Evolutionary conservation across 2,329 filamentous ascomycete species (phyloP).

Genomic region (Plenodomus lindquistii): DNA sequence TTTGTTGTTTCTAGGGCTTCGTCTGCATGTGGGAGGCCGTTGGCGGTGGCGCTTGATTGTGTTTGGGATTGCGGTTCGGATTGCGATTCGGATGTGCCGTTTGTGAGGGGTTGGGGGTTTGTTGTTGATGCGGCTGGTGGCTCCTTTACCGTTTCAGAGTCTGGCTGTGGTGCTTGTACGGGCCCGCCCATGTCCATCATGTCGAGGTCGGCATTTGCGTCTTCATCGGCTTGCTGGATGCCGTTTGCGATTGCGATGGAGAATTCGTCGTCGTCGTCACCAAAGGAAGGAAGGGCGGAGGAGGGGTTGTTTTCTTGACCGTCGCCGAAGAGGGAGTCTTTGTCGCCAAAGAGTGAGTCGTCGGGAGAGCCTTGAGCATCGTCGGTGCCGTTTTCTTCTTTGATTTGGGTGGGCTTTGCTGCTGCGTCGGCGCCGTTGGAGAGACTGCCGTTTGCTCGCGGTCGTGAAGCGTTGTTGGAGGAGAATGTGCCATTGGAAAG

Average conservation of each 20-base stretch:
- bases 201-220: constrained; percentile 47
- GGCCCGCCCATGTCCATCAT: constrained; percentile 52
- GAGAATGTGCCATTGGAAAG: constrained; percentile 69
- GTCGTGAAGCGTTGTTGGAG: constrained; percentile 69
- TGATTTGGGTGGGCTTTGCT: constrained; percentile 30
- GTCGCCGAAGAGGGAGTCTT: constrained; percentile 87
- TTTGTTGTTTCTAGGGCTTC: constrained; percentile 40
- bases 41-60: constrained; percentile 29
- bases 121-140: constrained; percentile 15
- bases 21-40: constrained; percentile 59
- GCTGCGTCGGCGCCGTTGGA: constrained; percentile 43
- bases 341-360: constrained; percentile 83
- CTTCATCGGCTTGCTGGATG: constrained; percentile 50
- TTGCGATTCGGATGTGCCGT: constrained; percentile 25
- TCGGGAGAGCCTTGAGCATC: constrained; percentile 68
- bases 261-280: constrained; percentile 83
- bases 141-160: constrained; percentile 24
- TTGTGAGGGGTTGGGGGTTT: constrained; percentile 13
- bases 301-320: constrained; percentile 50
- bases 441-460: constrained; percentile 60
- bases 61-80: constrained; percentile 20
- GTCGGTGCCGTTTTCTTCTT: constrained; percentile 49
- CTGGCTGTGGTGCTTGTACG: constrained; percentile 45
- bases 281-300: constrained; percentile 60
- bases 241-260: constrained; percentile 69